Evolutionary conservation across 2,329 filamentous ascomycete species (phyloP).

Genomic region (Nigrograna mackinnonii): DNA sequence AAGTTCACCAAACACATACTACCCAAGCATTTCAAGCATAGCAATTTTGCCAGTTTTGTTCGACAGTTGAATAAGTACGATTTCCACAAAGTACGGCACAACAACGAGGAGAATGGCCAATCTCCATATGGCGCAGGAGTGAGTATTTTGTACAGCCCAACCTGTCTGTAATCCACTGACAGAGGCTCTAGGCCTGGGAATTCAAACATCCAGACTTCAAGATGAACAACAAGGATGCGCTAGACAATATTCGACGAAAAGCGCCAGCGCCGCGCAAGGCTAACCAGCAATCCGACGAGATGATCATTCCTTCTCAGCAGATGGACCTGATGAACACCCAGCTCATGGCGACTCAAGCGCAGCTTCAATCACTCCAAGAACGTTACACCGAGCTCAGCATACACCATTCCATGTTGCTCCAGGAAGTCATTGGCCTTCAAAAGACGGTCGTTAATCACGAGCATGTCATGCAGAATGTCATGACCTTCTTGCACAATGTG

Average conservation of each 20-base stretch:
- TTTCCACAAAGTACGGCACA: slow-evolving; percentile 95
- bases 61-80: slow-evolving; percentile 96
- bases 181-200: slow-evolving; percentile 73
- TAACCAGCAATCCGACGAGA: slow-evolving; percentile 61
- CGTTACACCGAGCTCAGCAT: slow-evolving; percentile 78
- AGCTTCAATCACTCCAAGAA: slow-evolving; percentile 85
- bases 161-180: not conserved
- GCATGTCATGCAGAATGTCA: slow-evolving; percentile 71
- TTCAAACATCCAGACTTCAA: slow-evolving; percentile 98
- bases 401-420: slow-evolving; percentile 66
- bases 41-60: slow-evolving; percentile 97
- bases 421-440: slow-evolving; percentile 66
- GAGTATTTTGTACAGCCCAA: slow-evolving; percentile 26
- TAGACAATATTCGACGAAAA: slow-evolving; percentile 96
- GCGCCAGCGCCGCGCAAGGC: slow-evolving; percentile 87
- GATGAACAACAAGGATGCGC: slow-evolving; percentile 90
- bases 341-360: slow-evolving; percentile 86
- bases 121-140: slow-evolving; percentile 83
- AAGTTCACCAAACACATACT: slow-evolving; percentile 98
- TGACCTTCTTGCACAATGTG: slow-evolving; percentile 68
- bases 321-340: slow-evolving; percentile 88
- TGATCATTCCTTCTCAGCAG: slow-evolving; percentile 81
- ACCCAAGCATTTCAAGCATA: slow-evolving; percentile 98
- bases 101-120: slow-evolving; percentile 82
- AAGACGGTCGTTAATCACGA: slow-evolving; percentile 75